Conservation (phyloP, 2,329 filamentous ascomycete species). For the Paraconiothyrium sp. region DNA sequence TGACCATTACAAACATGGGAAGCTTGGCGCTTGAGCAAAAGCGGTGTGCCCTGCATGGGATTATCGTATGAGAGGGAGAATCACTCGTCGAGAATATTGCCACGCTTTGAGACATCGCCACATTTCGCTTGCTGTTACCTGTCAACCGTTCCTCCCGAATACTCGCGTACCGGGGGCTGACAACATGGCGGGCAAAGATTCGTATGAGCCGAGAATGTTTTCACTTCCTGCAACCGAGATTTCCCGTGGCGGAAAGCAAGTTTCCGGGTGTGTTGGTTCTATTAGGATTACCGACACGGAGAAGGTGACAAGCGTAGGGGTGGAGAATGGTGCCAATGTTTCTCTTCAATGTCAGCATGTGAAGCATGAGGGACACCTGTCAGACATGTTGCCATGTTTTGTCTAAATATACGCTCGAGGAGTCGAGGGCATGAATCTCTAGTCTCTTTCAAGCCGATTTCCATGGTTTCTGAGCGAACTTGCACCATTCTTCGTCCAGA, state of each 20-base stretch:
- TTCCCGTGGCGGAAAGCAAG: neutral
- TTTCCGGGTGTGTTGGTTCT: neutral
- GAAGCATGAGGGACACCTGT: neutral
- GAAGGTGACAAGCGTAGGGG: neutral
- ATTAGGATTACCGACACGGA: neutral
- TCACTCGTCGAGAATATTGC: constrained; percentile 19
- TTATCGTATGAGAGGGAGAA: neutral
- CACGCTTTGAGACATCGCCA: constrained; percentile 31
- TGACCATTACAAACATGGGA: neutral
- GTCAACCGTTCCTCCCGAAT: constrained; percentile 6
- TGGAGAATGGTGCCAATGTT: neutral
- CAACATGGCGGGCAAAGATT: constrained; percentile 13
- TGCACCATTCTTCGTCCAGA: neutral
- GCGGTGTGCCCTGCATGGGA: constrained; percentile 14
- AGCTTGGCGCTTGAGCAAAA: constrained; percentile 1
- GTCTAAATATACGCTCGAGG: neutral
- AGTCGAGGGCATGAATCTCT: neutral
- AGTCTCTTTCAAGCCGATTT: neutral
- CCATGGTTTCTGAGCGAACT: neutral
- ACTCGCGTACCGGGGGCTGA: constrained; percentile 16
- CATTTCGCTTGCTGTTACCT: constrained; percentile 8
- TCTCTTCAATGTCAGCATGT: neutral
- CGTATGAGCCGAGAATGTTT: neutral
- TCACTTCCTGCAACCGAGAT: neutral
- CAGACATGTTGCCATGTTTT: neutral